Conservation (phyloP, 2,329 filamentous ascomycete species). For the Phoma herbarum region DNA sequence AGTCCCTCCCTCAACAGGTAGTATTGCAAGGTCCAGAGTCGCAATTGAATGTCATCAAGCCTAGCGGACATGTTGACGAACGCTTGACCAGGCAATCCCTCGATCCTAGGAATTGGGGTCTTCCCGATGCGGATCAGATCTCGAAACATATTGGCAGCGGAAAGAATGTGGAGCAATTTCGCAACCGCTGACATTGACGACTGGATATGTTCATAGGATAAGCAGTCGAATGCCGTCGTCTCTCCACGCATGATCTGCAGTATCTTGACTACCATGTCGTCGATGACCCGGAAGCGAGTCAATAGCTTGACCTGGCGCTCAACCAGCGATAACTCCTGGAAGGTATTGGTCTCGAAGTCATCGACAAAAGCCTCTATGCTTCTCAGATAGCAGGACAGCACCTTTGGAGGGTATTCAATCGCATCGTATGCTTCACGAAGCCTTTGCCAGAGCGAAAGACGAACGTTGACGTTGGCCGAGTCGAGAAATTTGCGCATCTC, state of each 20-base stretch:
- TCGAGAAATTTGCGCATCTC: slow-evolving; percentile 88
- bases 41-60: slow-evolving; percentile 85
- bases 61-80: slow-evolving; percentile 66
- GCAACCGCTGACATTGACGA: slow-evolving; percentile 76
- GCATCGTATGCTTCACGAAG: slow-evolving; percentile 87
- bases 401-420: slow-evolving; percentile 86
- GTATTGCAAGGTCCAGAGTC: slow-evolving; percentile 89
- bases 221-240: slow-evolving; percentile 76
- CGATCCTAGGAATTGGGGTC: slow-evolving; percentile 67
- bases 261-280: slow-evolving; percentile 76
- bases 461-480: slow-evolving; percentile 80
- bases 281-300: slow-evolving; percentile 78
- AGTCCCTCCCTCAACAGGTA: slow-evolving; percentile 79
- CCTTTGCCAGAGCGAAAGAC: slow-evolving; percentile 87
- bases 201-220: slow-evolving; percentile 80
- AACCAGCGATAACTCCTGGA: slow-evolving; percentile 63
- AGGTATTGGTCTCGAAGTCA: slow-evolving; percentile 70
- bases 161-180: slow-evolving; percentile 76
- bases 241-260: slow-evolving; percentile 73
- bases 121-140: slow-evolving; percentile 86
- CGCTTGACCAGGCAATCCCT: slow-evolving; percentile 56
- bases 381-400: slow-evolving; percentile 85
- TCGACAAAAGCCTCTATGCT: slow-evolving; percentile 83
- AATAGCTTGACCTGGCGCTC: slow-evolving; percentile 76
- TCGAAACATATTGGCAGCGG: slow-evolving; percentile 81